Base-by-base conservation (phyloP, 176 grass and related monocot species). In the Cenchrus fungigraminus region DNA sequence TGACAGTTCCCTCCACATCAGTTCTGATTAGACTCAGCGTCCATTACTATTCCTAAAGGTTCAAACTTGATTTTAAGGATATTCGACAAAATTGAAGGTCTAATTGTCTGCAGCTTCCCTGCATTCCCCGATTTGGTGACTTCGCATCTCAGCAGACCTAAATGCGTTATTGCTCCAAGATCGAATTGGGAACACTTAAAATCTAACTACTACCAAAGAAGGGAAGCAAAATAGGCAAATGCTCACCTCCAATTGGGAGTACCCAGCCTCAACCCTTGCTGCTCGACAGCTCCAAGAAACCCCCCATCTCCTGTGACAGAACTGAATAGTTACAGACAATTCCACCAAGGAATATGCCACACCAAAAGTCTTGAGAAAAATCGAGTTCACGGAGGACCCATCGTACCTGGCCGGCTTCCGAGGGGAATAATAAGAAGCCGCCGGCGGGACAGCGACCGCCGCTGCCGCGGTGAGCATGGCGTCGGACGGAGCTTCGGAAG, bases 231-330 rank as follows among this genome's bases (percentile, higher is more conserved):
- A 34, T 34, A 34, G 25, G 25, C 25, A 25, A 25, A 25, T 25
- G 25, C 25, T 25, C 25, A 25, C 25, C 88, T 94, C 87, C 44
- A 94, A 62, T 46, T 85, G 88, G 45, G 79, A 90, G 60, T 83
- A 86, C 57, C 40, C 82, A 65, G 63, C 57, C 42, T 76, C 85
- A 12, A 86, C 58, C 40, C 64, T 59, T 9, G 60, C 42, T n/a
- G 75, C 32, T 19, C 20, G 57, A 29, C 55, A 34, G 47, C 77
- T 83, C 40, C 80, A 63, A 76, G 82, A 81, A 14, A 22, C 45
- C 65, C 65, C 22, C 37, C 79, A 19, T 47, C 32, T 22, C 84
- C 79, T 78, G 73, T n/a, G 50, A 83, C 12, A 58, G 17, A 50
- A 34, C 17, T 49, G 17, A 40, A 46, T 2, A 20, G 6, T 8